These are phyloP conservation scores for Exophiala viscosa DNA, from an alignment of 2,329 filamentous ascomycete genomes.

Conservation along the genomic window DNA sequence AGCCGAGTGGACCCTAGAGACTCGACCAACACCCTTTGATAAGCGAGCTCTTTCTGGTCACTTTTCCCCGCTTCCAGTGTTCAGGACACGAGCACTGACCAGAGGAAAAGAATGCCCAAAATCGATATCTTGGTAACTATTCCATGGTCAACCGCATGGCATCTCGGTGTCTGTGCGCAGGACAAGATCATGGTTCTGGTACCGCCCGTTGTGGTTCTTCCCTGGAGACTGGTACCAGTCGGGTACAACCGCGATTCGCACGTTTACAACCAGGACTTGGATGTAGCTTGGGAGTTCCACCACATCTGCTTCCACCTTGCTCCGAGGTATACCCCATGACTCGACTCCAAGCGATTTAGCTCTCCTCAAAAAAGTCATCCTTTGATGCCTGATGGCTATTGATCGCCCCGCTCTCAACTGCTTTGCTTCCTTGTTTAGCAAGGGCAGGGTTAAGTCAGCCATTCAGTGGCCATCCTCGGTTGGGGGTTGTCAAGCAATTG, in stretches of 20 bases:
- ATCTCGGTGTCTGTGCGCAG: slow-evolving; percentile 9
- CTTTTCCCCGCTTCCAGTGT: neutral
- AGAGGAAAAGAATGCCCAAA: neutral
- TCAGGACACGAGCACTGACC: neutral
- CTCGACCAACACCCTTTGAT: neutral
- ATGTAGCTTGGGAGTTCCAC: slow-evolving; percentile 10
- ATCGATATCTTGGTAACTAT: neutral
- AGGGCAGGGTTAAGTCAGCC: neutral
- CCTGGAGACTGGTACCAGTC: slow-evolving; percentile 11
- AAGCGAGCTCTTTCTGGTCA: slow-evolving; percentile 6
- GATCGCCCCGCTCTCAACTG: neutral
- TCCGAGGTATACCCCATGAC: slow-evolving; percentile 12
- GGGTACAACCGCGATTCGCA: slow-evolving; percentile 9
- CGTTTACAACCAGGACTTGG: slow-evolving; percentile 1
- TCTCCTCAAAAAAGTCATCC: neutral
- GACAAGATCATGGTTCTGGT: slow-evolving; percentile 10
- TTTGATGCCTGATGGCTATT: neutral
- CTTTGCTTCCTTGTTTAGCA: slow-evolving; percentile 4
- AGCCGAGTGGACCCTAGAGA: slow-evolving; percentile 2
- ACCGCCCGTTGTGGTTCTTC: neutral
- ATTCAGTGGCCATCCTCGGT: neutral
- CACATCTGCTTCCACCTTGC: neutral
- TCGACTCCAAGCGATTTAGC: neutral
- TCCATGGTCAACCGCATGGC: slow-evolving; percentile 13
- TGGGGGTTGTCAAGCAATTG: slow-evolving; percentile 6